Conservation (phyloP, 1,139 yeast species). For the Scheffersomyces titani region DNA sequence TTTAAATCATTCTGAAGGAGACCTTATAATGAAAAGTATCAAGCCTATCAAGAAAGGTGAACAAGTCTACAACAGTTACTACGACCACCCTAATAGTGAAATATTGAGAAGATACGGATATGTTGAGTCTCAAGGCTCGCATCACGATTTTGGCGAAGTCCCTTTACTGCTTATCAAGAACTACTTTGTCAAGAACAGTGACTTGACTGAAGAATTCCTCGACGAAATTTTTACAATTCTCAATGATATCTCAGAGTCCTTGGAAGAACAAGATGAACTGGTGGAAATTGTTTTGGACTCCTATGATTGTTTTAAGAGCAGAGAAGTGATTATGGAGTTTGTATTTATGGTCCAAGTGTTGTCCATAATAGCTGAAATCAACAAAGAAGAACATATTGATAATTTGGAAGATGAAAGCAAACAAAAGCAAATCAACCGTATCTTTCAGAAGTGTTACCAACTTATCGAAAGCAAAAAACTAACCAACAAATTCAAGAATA, state of each 20-base stretch:
- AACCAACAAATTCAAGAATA: constrained; percentile 34
- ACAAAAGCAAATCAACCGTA: constrained; percentile 41
- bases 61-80: constrained; percentile 86
- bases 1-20: constrained; percentile 46
- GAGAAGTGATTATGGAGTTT: constrained; percentile 60
- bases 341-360: constrained; percentile 54
- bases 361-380: constrained; percentile 41
- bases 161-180: constrained; percentile 41
- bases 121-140: constrained; percentile 75
- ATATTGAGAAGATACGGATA: constrained; percentile 88
- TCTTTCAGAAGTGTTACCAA: constrained; percentile 49
- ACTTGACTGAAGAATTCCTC: constrained; percentile 20
- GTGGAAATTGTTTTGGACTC: constrained; percentile 51
- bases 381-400: constrained; percentile 31
- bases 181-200: constrained; percentile 27
- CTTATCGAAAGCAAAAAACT: constrained; percentile 42
- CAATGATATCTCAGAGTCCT: constrained; percentile 25
- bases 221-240: constrained; percentile 32
- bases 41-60: constrained; percentile 60
- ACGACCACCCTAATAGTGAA: constrained; percentile 88
- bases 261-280: constrained; percentile 49
- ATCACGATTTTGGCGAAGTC: constrained; percentile 80
- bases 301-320: constrained; percentile 60
- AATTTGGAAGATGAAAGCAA: constrained; percentile 27
- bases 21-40: constrained; percentile 70